A percentile compares a stretch with the other conserved stretches of the same genome.
Evolutionary conservation across 179 eudicot genomes (phyloP).

Genomic region (Spinacia oleracea): DNA sequence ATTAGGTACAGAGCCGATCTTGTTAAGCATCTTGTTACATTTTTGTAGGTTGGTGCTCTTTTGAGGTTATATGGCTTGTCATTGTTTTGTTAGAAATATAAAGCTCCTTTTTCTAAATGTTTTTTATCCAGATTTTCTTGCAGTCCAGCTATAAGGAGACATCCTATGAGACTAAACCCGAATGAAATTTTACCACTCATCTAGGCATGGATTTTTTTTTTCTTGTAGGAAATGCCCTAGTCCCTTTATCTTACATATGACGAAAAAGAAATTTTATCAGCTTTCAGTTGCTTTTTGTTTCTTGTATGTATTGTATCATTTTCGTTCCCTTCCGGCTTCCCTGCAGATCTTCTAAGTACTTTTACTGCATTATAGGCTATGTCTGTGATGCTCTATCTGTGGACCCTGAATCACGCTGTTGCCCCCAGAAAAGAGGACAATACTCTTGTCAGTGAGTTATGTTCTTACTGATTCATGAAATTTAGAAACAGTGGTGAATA

Average conservation of each 20-base stretch:
- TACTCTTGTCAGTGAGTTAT: conserved; percentile 98
- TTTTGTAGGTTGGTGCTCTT: neutral
- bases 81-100: neutral
- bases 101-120: neutral
- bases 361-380: conserved; percentile 52
- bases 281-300: neutral
- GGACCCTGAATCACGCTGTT: conserved; percentile 80
- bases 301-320: conserved; percentile 11
- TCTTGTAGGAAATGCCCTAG: neutral
- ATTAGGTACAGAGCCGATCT: neutral
- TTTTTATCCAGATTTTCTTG: neutral
- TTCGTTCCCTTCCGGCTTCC: neutral
- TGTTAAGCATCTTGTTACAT: neutral
- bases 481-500: conserved; percentile 8
- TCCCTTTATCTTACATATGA: neutral
- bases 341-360: conserved; percentile 4
- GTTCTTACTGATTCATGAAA: conserved; percentile 23
- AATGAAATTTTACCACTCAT: neutral
- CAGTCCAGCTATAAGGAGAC: neutral
- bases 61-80: neutral
- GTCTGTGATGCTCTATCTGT: conserved; percentile 89
- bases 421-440: conserved; percentile 68
- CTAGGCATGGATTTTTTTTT: neutral
- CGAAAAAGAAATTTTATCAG: neutral
- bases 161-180: neutral